Percentiles rank a stretch among this genome's conserved stretches.
Evolutionary conservation across 495 filamentous ascomycete species (phyloP).

Genomic region (Neurospora sp.): DNA sequence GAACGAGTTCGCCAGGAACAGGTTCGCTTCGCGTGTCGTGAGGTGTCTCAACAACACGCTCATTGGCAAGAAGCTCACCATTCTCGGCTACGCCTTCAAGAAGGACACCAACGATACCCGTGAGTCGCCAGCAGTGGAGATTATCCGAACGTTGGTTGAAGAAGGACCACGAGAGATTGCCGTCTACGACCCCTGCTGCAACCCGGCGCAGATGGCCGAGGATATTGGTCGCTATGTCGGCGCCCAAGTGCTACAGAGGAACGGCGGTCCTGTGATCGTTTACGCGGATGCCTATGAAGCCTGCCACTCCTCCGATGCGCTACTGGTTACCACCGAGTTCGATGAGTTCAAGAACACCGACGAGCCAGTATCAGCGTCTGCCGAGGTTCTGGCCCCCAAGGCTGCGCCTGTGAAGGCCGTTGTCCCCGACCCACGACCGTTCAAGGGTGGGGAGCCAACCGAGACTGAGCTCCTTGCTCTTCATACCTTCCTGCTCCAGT

Average conservation of each 20-base stretch:
- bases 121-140: constrained; percentile 55
- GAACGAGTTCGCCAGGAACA: constrained; percentile 63
- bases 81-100: constrained; percentile 74
- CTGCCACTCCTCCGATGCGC: constrained; percentile 39
- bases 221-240: constrained; percentile 31
- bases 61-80: constrained; percentile 57
- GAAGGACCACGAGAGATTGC: constrained; percentile 53
- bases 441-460: constrained; percentile 10
- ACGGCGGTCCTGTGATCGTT: constrained; percentile 27
- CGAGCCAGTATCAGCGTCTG: background rate
- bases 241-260: constrained; percentile 20
- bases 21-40: constrained; percentile 55
- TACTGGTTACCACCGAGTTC: constrained; percentile 56
- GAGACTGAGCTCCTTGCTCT: constrained; percentile 28
- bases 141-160: constrained; percentile 51
- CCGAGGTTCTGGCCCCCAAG: background rate
- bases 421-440: constrained; percentile 3
- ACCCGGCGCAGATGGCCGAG: constrained; percentile 23
- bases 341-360: constrained; percentile 45
- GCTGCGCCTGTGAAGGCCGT: constrained; percentile 1
- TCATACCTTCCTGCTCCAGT: constrained; percentile 19
- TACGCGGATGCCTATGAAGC: constrained; percentile 42
- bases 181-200: constrained; percentile 64
- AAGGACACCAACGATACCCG: constrained; percentile 68
- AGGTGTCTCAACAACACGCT: constrained; percentile 56